Base-by-base conservation (phyloP, 352 stramenopile species). In the Globisporangium radiosum region DNA sequence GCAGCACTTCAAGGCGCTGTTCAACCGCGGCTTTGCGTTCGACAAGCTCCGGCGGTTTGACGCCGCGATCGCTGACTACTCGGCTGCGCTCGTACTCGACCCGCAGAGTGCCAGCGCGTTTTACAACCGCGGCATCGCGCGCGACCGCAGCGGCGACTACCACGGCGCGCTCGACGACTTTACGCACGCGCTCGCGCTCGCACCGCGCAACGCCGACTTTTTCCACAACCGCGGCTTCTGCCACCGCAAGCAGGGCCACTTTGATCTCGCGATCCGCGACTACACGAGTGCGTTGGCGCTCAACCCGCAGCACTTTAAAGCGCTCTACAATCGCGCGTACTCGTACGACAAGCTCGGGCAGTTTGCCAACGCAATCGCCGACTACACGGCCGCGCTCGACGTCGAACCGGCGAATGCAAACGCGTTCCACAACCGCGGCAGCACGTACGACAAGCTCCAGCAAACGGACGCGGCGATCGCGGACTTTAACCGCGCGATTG, bases 281-380 rank as follows among this genome's bases (percentile, higher is more conserved):
- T 96, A 95, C 71, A 84, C 72, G 40, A 65, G 70, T 8, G 86
- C 88, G 11, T 77, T 96, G 36, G 57, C 73, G 13, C 72, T 82
- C 54, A 81, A 95, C 57, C 54, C 83, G 25, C 59, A 64, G 9
- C 86, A 96, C 61, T 96, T 95, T 63, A 96, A 95, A 66, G 88
- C 88, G 47, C 69, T 92, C 25, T 96, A 95, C 65, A 95, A 95
- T 50, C 80, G 86, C 10, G 88, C 86, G 15, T 96, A 94, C 62
- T 95, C 78, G 38, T 83, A 76, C 57, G 87, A 96, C 69, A 92
- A 92, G 62, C 71, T 96, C 0, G 79, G 81, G 5, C 62, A 72
- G 9, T 92, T 76, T 43, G 57, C 69, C 4, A 76, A 88, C 17
- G 87, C 87, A 11, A 68, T 94, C 7, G 62, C 62, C 6, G 85